Evolutionary conservation across 2,329 filamentous ascomycete species (phyloP), one percentile per base, ranked within the genome.

Genomic region (Pseudogymnoascus sp.): DNA sequence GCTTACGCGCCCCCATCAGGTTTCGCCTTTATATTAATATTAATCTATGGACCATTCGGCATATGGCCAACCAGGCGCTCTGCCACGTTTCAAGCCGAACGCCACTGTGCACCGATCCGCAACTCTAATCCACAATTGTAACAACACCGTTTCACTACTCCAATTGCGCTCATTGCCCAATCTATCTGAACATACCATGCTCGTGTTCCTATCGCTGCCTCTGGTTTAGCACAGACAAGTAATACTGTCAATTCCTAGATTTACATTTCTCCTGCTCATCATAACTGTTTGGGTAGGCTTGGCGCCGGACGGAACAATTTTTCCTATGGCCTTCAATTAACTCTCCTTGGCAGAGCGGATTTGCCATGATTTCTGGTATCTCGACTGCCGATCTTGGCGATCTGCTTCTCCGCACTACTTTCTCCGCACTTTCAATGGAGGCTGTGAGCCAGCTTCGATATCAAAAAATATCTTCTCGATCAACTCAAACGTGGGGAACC

Each of bases 91-190:
- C 25, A 18, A 54, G 25, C 43, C n/a, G 12, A 54, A 25, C 25
- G 43, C 43, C 43, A 54, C 14, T 25, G 8, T 30, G 8, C 43
- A 30, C 43, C 8, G 43, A 54, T 30, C 43, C 8, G 25, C 43
- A 54, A 54, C 43, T 54, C 43, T 54, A 54, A 54, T 54, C 43
- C 43, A 54, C 43, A 54, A 54, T 54, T 54, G 43, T 54, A 18
- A 54, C 43, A 32, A 54, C 43, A 54, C 43, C 8, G 43, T 54
- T 54, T 54, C 43, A 32, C 43, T 8, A 54, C 43, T 32, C 43
- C 43, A 32, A 54, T 54, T 54, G 25, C 2, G 25, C n/a, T 25
- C 43, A 32, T 32, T 54, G 9, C 14, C 9, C 43, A 54, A 54
- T 54, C 43, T 54, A 54, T 54, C 43, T 54, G 43, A 32, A 32